phyloP scores from a whole-genome alignment of 495 filamentous ascomycete genomes.

The Margaritispora aquatica region DNA sequence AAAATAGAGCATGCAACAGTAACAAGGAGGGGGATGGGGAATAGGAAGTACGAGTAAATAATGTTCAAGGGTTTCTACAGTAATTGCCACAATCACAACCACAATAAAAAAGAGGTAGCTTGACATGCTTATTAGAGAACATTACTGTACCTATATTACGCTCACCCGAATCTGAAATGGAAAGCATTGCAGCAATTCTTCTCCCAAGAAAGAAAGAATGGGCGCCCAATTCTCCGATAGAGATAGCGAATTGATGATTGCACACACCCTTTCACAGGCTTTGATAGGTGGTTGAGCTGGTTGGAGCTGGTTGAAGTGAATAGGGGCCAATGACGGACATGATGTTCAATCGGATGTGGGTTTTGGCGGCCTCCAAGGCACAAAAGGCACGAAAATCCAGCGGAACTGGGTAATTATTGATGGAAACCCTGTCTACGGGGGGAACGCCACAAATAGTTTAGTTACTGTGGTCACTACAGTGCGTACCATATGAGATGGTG shows the following conservation, averaged over 20 bases:
- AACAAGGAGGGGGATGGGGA: neutral
- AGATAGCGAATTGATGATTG: conserved; percentile 9
- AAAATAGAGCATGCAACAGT: neutral
- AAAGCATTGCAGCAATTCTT: neutral
- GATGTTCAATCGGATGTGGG: neutral
- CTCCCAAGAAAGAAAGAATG: conserved; percentile 8
- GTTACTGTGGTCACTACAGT: neutral
- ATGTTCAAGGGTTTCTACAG: too few relatives aligned
- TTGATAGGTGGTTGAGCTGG: neutral
- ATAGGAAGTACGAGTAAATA: neutral
- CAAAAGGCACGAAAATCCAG: neutral
- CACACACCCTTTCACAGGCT: neutral
- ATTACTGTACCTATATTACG: too few relatives aligned
- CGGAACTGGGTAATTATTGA: neutral
- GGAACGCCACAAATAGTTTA: neutral
- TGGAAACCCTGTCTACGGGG: neutral
- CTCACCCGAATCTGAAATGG: neutral
- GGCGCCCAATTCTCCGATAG: conserved; percentile 11
- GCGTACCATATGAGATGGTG: too few relatives aligned
- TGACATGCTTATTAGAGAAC: too few relatives aligned
- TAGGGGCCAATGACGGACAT: neutral
- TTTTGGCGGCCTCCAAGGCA: neutral
- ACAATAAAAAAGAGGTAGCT: too few relatives aligned
- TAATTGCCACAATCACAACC: too few relatives aligned
- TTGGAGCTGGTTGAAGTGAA: neutral